Evolutionary conservation across 75 land plant genomes (phyloP).

Genomic region (Selaginella moellendorffii): DNA sequence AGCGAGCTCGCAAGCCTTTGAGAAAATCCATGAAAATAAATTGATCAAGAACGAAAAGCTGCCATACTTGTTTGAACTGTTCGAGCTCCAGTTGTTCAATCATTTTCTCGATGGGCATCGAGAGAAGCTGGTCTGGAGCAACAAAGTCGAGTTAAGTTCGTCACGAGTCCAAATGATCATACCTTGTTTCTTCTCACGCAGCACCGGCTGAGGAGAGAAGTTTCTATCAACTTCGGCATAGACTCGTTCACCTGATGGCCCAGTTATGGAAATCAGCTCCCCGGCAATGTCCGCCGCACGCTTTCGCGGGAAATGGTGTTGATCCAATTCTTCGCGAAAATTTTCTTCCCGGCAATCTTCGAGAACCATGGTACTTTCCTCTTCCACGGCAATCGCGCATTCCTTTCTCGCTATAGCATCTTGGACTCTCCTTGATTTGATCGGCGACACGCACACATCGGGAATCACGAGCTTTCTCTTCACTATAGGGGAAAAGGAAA

Average conservation of each 20-base stretch:
- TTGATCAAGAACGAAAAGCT: not conserved
- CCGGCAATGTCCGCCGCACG: conserved; percentile 70
- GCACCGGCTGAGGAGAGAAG: too few relatives aligned
- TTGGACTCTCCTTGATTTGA: not conserved
- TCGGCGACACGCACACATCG: too few relatives aligned
- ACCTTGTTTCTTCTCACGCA: too few relatives aligned
- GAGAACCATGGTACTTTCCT: conserved; percentile 13
- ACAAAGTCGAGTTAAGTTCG: not conserved
- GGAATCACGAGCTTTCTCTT: too few relatives aligned
- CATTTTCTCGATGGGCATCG: conserved; percentile 42
- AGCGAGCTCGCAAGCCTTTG: not conserved
- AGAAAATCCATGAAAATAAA: not conserved
- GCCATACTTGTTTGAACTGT: conserved; percentile 45
- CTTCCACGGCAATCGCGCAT: conserved; percentile 12
- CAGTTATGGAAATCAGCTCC: conserved; percentile 63
- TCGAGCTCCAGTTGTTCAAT: conserved; percentile 51
- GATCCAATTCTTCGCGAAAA: conserved; percentile 32
- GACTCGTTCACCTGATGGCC: conserved; percentile 59
- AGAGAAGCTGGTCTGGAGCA: conserved; percentile 28
- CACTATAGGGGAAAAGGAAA: too few relatives aligned
- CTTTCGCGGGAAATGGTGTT: too few relatives aligned
- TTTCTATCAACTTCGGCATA: conserved; percentile 60
- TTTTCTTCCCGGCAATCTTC: not conserved
- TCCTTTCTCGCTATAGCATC: not conserved
- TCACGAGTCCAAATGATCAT: too few relatives aligned